Percentiles rank a stretch among this genome's conserved stretches.
phyloP scores from a whole-genome alignment of 208 protist genomes.

The Vickermania spadyakhi region DNA sequence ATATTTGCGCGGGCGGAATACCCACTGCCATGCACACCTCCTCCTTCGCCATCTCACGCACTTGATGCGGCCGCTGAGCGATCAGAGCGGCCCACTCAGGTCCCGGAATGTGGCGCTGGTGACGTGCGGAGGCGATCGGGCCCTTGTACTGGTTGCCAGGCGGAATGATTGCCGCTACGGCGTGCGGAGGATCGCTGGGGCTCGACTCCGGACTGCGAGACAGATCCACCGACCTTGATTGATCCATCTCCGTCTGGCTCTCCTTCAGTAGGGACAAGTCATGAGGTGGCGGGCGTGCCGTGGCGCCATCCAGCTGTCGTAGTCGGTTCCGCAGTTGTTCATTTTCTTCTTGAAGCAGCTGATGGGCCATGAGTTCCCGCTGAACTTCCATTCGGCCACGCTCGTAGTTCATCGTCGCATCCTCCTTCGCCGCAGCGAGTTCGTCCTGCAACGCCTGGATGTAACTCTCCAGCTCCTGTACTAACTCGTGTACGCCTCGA shows the following conservation, averaged over 20 bases:
- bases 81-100: conserved; percentile 44
- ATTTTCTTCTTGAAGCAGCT: conserved; percentile 27
- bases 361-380: conserved; percentile 16
- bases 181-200: background rate
- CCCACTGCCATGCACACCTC: conserved; percentile 34
- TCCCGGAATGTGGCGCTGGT: conserved; percentile 27
- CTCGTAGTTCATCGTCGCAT: conserved; percentile 15
- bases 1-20: conserved; percentile 26
- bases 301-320: background rate
- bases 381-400: conserved; percentile 15
- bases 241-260: background rate
- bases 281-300: background rate
- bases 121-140: conserved; percentile 8
- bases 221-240: background rate
- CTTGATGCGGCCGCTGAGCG: conserved; percentile 32
- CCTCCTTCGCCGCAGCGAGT: conserved; percentile 8
- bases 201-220: background rate
- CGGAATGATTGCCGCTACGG: conserved; percentile 1
- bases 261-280: background rate
- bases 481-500: background rate
- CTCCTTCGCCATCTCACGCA: conserved; percentile 23
- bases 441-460: conserved; percentile 14
- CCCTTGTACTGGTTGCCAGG: conserved; percentile 4
- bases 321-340: conserved; percentile 8
- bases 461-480: conserved; percentile 12